Evolutionary conservation across 1,139 yeast species (phyloP).

Genomic region (Yamadazyma jaroonii): DNA sequence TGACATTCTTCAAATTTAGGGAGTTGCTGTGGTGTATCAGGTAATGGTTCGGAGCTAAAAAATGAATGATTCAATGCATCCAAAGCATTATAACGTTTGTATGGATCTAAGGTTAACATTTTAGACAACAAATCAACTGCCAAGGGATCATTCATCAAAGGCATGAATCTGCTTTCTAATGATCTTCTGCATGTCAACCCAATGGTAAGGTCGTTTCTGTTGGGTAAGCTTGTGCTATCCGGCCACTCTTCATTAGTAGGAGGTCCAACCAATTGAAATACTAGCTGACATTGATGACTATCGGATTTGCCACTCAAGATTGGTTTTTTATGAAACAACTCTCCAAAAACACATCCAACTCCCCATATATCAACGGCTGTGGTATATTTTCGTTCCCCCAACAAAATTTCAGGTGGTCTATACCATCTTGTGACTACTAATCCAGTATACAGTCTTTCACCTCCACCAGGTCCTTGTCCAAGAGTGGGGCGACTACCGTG

Average conservation of each 20-base stretch:
- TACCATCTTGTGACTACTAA: constrained; percentile 97
- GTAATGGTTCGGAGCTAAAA: constrained; percentile 63
- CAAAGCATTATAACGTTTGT: constrained; percentile 68
- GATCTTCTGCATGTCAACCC: constrained; percentile 52
- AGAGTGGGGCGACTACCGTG: constrained; percentile 66
- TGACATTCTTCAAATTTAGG: constrained; percentile 84
- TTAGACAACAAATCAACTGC: constrained; percentile 49
- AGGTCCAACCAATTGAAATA: constrained; percentile 79
- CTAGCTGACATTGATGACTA: constrained; percentile 82
- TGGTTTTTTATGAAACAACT: constrained; percentile 77
- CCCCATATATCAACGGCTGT: constrained; percentile 98
- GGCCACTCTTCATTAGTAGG: constrained; percentile 70
- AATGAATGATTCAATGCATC: constrained; percentile 73
- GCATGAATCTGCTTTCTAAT: constrained; percentile 44
- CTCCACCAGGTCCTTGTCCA: constrained; percentile 66
- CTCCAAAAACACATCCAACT: constrained; percentile 94
- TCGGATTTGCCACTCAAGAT: constrained; percentile 85
- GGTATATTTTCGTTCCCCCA: constrained; percentile 84
- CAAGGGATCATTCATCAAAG: constrained; percentile 28
- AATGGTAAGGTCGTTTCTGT: constrained; percentile 41
- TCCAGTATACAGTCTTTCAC: constrained; percentile 76
- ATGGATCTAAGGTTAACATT: constrained; percentile 65
- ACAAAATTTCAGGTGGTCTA: constrained; percentile 81
- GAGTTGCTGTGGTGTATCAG: constrained; percentile 52
- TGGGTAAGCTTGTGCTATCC: constrained; percentile 62